These are phyloP conservation scores for Croton setiger DNA, from an alignment of 441 rosid genomes.

Conservation along the genomic window DNA sequence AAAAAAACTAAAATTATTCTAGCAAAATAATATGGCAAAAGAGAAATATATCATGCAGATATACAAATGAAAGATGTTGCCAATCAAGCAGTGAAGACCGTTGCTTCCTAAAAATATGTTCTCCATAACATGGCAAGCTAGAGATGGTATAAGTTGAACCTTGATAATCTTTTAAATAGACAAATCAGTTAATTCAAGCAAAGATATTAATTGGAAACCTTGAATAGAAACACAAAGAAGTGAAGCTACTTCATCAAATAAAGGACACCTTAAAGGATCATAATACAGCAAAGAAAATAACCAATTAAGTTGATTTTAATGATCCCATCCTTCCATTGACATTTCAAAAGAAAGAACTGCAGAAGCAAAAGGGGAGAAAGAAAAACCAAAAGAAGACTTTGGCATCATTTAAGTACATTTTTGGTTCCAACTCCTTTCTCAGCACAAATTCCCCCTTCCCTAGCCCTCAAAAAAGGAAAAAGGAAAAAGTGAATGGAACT, in stretches of 20 bases:
- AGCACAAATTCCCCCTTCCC: neutral
- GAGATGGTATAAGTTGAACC: constrained; percentile 14
- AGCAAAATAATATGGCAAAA: neutral
- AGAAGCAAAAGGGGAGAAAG: neutral
- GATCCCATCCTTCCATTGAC: neutral
- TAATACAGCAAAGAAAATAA: neutral
- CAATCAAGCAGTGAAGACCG: constrained; percentile 10
- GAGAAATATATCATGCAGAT: neutral
- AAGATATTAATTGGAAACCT: constrained; percentile 6
- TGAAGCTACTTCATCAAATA: constrained; percentile 8
- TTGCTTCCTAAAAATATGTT: constrained; percentile 25
- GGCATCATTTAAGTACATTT: neutral
- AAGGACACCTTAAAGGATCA: neutral
- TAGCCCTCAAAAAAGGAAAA: neutral
- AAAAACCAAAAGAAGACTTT: neutral
- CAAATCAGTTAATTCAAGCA: constrained; percentile 14
- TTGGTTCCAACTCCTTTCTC: neutral
- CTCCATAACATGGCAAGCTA: constrained; percentile 21
- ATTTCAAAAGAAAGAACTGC: neutral
- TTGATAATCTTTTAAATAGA: constrained; percentile 20
- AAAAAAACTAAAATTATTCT: constrained; percentile 7
- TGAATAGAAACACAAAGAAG: constrained; percentile 14
- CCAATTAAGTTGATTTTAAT: neutral
- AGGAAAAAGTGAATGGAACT: neutral
- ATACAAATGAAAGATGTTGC: constrained; percentile 6